Conservation (phyloP, 2,329 filamentous ascomycete species). For the Aspergillus viridinutans region DNA sequence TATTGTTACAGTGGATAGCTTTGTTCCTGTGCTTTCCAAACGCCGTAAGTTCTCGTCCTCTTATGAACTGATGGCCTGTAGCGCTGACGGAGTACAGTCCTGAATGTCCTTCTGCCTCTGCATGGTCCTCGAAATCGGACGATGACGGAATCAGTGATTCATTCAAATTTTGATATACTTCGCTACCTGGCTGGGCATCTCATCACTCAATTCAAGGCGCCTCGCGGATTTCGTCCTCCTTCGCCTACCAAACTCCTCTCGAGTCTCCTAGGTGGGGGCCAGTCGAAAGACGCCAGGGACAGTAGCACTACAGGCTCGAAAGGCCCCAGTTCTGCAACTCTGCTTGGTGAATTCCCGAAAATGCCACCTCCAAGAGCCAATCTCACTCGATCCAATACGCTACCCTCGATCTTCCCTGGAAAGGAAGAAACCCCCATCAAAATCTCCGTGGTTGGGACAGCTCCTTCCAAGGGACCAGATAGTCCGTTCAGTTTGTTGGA, state of each 20-base stretch:
- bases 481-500: slow-evolving; percentile 72
- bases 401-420: slow-evolving; percentile 44
- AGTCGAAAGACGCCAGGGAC: slow-evolving; percentile 27
- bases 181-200: slow-evolving; percentile 63
- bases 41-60: slow-evolving; percentile 53
- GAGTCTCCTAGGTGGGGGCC: slow-evolving; percentile 65
- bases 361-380: slow-evolving; percentile 37
- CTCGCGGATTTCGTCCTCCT: slow-evolving; percentile 65
- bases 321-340: slow-evolving; percentile 31
- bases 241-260: slow-evolving; percentile 90
- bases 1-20: slow-evolving; percentile 66
- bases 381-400: slow-evolving; percentile 41
- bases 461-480: slow-evolving; percentile 48
- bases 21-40: slow-evolving; percentile 70
- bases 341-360: slow-evolving; percentile 42
- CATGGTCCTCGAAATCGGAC: slow-evolving; percentile 54
- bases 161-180: slow-evolving; percentile 73
- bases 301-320: slow-evolving; percentile 29
- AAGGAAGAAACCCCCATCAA: slow-evolving; percentile 35
- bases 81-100: slow-evolving; percentile 48
- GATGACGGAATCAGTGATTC: slow-evolving; percentile 61
- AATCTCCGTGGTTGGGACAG: slow-evolving; percentile 52
- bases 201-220: slow-evolving; percentile 57
- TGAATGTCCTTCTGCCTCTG: slow-evolving; percentile 66
- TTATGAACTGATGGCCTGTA: not conserved